phyloP scores from a whole-genome alignment of 805 yeast genomes.

The Suhomyces tanzawaensis region DNA sequence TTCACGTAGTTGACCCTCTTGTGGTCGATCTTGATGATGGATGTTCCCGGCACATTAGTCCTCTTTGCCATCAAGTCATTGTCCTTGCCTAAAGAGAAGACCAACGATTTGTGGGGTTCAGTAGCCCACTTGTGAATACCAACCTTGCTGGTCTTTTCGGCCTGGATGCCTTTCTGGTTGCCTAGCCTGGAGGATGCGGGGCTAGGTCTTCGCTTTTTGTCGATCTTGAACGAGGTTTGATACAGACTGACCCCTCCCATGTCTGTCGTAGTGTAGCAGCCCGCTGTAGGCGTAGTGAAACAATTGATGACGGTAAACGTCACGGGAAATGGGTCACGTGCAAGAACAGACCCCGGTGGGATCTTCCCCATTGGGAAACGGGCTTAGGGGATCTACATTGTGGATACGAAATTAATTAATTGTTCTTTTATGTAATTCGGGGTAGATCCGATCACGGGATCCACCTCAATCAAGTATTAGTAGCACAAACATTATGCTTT shows the following conservation, averaged over 20 bases:
- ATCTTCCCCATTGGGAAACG: too few species aligned
- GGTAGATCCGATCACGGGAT: too few species aligned
- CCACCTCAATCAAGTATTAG: too few species aligned
- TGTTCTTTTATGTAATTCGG: too few species aligned
- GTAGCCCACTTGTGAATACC: slow-evolving; percentile 7
- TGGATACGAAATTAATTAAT: too few species aligned
- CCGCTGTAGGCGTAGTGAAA: too few species aligned
- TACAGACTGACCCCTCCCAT: not conserved
- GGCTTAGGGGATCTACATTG: too few species aligned
- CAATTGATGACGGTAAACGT: too few species aligned
- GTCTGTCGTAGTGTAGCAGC: too few species aligned
- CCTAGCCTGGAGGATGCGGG: slow-evolving; percentile 6
- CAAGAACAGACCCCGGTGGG: too few species aligned
- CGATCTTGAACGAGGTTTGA: not conserved
- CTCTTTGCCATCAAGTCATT: slow-evolving; percentile 10
- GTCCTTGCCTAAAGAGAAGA: slow-evolving; percentile 11
- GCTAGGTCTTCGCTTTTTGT: not conserved
- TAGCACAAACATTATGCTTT: too few species aligned
- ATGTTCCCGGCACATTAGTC: slow-evolving; percentile 13
- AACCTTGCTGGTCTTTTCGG: not conserved
- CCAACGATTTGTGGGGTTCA: slow-evolving; percentile 7
- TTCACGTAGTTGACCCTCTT: slow-evolving; percentile 5
- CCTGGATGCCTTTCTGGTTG: slow-evolving; percentile 14
- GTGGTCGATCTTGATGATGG: slow-evolving; percentile 9
- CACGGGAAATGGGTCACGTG: too few species aligned